Conservation (phyloP, 2,329 filamentous ascomycete genomes). For the Magnaporthiopsis incrustans region DNA sequence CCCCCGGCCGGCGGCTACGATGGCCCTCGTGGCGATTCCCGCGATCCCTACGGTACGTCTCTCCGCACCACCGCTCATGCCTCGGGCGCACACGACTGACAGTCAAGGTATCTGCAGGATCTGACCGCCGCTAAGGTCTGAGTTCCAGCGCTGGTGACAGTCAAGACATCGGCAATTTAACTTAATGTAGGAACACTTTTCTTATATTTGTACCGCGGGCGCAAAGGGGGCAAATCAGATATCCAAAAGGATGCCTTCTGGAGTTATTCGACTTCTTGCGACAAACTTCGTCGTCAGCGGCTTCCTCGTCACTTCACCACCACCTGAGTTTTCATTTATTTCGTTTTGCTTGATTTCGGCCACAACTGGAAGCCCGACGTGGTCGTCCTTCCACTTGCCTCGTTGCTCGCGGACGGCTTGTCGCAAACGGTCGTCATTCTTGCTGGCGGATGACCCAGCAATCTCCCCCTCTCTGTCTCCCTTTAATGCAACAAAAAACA, state of each 20-base stretch:
- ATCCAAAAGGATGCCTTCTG: neutral
- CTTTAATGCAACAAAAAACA: neutral
- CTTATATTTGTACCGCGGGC: neutral
- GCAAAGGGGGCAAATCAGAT: conserved; percentile 2
- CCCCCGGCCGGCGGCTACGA: conserved; percentile 18
- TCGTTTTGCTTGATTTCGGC: neutral
- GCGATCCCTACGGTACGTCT: conserved; percentile 5
- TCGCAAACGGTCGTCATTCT: neutral
- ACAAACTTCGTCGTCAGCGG: neutral
- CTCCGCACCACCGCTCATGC: neutral
- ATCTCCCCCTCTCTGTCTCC: neutral
- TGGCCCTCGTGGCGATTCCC: conserved; percentile 4
- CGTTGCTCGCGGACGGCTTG: neutral
- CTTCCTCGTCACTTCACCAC: neutral
- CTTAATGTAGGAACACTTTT: conserved; percentile 2
- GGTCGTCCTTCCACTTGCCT: too few species aligned
- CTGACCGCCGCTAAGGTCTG: conserved; percentile 4
- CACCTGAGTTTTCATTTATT: neutral
- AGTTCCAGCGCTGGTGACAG: neutral
- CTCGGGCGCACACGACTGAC: neutral
- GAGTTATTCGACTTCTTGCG: neutral
- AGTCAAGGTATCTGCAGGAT: neutral
- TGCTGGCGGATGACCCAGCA: neutral
- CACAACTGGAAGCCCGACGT: neutral
- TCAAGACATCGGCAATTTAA: neutral